Evolutionary conservation across 2,329 filamentous ascomycete genomes (phyloP), one percentile per base, ranked within the genome.

Genomic region (Monosporascus sp.): DNA sequence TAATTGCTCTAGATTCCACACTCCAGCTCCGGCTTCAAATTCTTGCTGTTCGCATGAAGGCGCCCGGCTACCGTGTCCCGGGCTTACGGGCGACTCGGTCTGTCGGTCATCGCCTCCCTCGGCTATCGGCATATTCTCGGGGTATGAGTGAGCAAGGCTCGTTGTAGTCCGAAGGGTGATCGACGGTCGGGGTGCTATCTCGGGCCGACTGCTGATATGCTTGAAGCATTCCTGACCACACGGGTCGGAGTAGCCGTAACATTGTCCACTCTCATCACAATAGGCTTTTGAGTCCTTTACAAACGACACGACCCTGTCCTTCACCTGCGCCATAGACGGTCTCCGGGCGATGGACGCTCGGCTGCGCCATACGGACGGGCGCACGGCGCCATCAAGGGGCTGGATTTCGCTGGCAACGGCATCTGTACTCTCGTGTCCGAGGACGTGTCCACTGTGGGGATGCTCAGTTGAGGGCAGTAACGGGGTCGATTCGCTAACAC

Each of bases 181-280:
- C 5, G 70, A 61, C 7, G 68, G 64, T 26, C 74, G 70, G 4
- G 70, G 64, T 31, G 65, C 56, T 27, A 67, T 59, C 3, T 66
- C 61, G 22, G 71, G 58, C 22, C 77, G 74, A 31, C 66, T 71
- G 59, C 63, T 70, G 3, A 84, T 43, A 56, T 85, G 81, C 59
- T 84, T 85, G 67, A 83, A 84, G 66, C 84, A 86, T 64, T 84
- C 82, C 64, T 85, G 82, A 1, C 83, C 83, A 57, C 84, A 87
- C 1, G 83, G 83, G 59, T 87, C 84, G 2, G 82, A 76, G 64
- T 84, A 87, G 52, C 84, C 84, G 60, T 75, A 86, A 64, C 84
- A 87, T 2, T 80, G 79, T 0, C 83, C 84, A 19, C 69, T 67
- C 59, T 82, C 79, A 56, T 86, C 83, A 60, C 84, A 87, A 61